These are phyloP conservation scores for Pseudomicrostroma phylloplanum DNA, from an alignment of 1,284 basidiomycete genomes.

Conservation along the genomic window DNA sequence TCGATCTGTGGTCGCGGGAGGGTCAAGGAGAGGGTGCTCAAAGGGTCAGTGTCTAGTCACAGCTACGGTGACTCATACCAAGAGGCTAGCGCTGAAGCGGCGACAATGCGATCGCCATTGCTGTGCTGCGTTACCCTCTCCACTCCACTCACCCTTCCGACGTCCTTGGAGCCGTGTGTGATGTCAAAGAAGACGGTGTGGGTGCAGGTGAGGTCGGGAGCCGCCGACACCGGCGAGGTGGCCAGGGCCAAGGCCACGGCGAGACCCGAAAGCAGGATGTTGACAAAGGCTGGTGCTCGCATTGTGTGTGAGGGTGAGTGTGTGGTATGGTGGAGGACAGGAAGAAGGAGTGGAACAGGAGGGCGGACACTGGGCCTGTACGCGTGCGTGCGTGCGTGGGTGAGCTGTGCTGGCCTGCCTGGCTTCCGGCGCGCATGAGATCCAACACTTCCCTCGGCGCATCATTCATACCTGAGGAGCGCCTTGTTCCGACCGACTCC, in stretches of 20 bases:
- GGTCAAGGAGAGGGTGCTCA: background rate
- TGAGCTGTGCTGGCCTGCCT: slow-evolving; percentile 1
- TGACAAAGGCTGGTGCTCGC: slow-evolving; percentile 2
- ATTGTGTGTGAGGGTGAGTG: background rate
- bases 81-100: no score
- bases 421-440: no score
- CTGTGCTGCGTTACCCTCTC: no score
- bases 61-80: no score
- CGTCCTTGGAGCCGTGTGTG: slow-evolving; percentile 36
- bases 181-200: slow-evolving; percentile 47
- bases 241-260: slow-evolving; percentile 1
- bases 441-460: no score
- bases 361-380: background rate
- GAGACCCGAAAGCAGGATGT: background rate
- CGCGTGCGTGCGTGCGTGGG: background rate
- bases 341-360: background rate
- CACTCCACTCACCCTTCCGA: slow-evolving; percentile 25
- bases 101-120: no score
- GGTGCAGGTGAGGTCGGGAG: slow-evolving; percentile 13
- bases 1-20: slow-evolving; percentile 17
- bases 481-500: no score
- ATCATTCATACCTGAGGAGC: no score
- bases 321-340: slow-evolving; percentile 5
- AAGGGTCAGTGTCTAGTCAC: background rate
- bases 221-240: background rate